Evolutionary conservation across 2,329 filamentous ascomycete species (phyloP).

Genomic region (Ceratocystis harringtonii): DNA sequence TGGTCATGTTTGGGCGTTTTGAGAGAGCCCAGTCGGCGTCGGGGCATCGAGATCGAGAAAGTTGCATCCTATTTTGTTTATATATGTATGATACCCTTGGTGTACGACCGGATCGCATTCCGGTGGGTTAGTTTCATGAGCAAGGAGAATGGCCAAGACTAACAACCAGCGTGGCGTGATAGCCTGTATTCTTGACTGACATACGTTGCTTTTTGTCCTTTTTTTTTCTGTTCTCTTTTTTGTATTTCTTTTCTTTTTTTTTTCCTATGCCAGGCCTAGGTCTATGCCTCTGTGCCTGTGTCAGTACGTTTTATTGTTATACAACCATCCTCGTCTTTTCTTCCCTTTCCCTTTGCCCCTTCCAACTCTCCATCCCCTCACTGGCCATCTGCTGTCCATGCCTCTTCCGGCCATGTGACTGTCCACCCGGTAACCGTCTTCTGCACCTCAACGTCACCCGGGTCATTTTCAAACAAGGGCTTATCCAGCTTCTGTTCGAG

Average conservation of each 20-base stretch:
- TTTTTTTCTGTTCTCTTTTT: constrained; percentile 5
- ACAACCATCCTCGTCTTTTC: neutral
- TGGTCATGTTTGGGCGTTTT: too few relatives aligned
- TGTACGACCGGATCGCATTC: neutral
- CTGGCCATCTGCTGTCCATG: constrained; percentile 14
- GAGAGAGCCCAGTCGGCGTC: too few relatives aligned
- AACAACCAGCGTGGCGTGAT: neutral
- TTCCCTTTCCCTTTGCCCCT: neutral
- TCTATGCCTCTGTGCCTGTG: too few relatives aligned
- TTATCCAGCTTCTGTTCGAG: constrained; percentile 69
- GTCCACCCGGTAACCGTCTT: constrained; percentile 72
- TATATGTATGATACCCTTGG: constrained; percentile 4
- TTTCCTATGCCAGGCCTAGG: neutral
- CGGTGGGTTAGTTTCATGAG: neutral
- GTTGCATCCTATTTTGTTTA: neutral
- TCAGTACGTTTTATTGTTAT: too few relatives aligned
- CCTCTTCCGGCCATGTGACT: constrained; percentile 45
- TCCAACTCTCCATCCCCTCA: neutral
- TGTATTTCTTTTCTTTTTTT: neutral
- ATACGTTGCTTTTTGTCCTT: neutral
- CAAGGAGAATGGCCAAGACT: neutral
- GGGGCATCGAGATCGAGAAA: too few relatives aligned
- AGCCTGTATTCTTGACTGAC: neutral
- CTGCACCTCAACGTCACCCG: constrained; percentile 65
- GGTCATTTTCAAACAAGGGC: constrained; percentile 80